phyloP scores from a whole-genome alignment of 2,329 filamentous ascomycete species.

The Trichoderma cornu-damae region DNA sequence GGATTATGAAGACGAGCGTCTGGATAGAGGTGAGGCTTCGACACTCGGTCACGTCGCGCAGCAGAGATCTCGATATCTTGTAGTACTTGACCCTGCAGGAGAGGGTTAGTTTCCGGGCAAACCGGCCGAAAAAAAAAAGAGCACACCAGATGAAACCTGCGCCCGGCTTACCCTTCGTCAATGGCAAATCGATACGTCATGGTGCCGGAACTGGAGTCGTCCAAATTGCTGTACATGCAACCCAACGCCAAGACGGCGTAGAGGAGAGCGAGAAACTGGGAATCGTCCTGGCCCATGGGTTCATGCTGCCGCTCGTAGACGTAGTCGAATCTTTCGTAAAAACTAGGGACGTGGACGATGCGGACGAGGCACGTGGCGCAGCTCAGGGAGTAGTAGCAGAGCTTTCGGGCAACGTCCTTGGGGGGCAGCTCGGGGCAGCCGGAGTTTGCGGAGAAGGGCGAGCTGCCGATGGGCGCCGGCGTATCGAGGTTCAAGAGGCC shows the following conservation, averaged over 20 bases:
- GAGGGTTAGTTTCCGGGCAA: conserved; percentile 5
- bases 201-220: conserved; percentile 46
- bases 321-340: conserved; percentile 69
- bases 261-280: conserved; percentile 63
- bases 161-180: conserved; percentile 48
- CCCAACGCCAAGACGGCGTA: conserved; percentile 68
- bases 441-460: conserved; percentile 54
- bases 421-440: conserved; percentile 65
- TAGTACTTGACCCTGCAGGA: conserved; percentile 65
- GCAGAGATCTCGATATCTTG: conserved; percentile 58
- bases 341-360: conserved; percentile 75
- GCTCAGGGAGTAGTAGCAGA: conserved; percentile 53
- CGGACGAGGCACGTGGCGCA: conserved; percentile 57
- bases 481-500: conserved; percentile 67
- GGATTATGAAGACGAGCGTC: conserved; percentile 70
- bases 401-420: conserved; percentile 47
- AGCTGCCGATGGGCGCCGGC: conserved; percentile 59
- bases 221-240: conserved; percentile 62
- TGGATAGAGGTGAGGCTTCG: conserved; percentile 71
- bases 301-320: conserved; percentile 68
- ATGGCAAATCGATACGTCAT: conserved; percentile 47
- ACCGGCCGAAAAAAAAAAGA: too few relatives aligned
- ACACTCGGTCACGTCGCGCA: conserved; percentile 63
- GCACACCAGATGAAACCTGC: background rate
- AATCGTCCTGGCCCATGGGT: conserved; percentile 58